Evolutionary conservation across 139 green algal species (phyloP), one percentile per base, ranked within the genome.

Genomic region (Chlorella ohadii): DNA sequence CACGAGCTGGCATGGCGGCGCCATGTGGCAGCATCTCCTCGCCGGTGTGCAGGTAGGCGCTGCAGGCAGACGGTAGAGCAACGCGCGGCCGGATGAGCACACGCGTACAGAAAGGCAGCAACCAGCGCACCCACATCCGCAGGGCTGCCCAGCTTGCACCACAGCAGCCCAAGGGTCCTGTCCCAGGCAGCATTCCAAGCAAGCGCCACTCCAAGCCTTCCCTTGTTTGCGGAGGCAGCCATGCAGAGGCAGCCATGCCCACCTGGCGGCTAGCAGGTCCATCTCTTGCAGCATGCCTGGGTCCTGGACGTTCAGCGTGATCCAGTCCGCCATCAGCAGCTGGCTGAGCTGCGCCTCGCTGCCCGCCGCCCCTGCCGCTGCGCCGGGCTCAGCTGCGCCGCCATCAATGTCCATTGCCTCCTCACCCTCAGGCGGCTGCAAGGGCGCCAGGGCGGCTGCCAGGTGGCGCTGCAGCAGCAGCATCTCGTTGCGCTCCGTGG

Each of bases 261-360:
- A 33, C 80, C 70, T 72, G 44, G 56, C 59, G 25, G 86, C 81
- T 56, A 82, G 44, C n/a, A 36, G 9, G 4, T 82, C 6, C 63
- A 87, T 73, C 11, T 78, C 72, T 20, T 33, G 63, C 27, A 76
- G 47, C 20, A 87, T 75, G n/a, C 64, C 34, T 0, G 71, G 70
- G 63, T 81, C 20, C 34, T 34, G 72, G 36, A 68, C 72, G 31
- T 87, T 82, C 12, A 72, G 31, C 11, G 72, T 65, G 44, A 89
- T 47, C 55, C 82, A 89, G 39, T 89, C 86, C 12, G 82, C 72
- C 61, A 81, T 81, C 66, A 89, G 64, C 66, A 89, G 61, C 36
- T 64, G 57, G 75, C 74, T 81, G 22, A 71, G 80, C 36, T 22
- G 51, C 31, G 13, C 12, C 11, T 13, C 41, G 59, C 36, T 22